Base-by-base conservation (phyloP, 148 eudicot genomes). In the Persicaria maculosa region DNA sequence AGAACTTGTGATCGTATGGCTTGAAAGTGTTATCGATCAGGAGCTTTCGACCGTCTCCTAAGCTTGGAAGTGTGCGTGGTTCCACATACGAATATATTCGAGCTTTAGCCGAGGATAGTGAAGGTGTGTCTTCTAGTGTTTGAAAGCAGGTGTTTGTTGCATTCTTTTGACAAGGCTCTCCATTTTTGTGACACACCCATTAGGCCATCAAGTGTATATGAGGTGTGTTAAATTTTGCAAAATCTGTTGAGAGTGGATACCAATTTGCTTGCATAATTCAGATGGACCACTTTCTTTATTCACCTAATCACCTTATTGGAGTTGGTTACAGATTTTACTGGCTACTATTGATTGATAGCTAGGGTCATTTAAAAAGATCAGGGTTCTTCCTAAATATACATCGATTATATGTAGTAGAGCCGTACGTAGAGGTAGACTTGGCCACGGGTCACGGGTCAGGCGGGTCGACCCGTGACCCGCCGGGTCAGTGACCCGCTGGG, bases 241-340 rank as follows among this genome's bases (percentile, higher is more conserved):
- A 19, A 12, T 4, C 17, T 2, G 19, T 36, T 65, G 14, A 12
- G 70, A 65, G 70, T 65, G 44, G 22, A 36, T 65, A 40, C 70
- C 70, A 65, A 40, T 36, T 65, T 43, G 70, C 19, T 36, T 65
- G 70, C 47, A 65, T 65, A 36, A 65, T 65, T 40, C 70, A 48
- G 9, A 8, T 65, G 70, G 70, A 65, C 46, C 70, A 65, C 70
- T 36, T 5, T 40, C 46, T 65, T 31, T 65, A 11, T 40, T 65
- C 44, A 15, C 70, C 70, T 65, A 36, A n/a, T n/a, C n/a, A n/a
- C n/a, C n/a, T 17, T 40, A 43, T 40, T 2, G 12, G 40, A 54
- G 6, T 20, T 59, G 40, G 65, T 43, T 40, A 65, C 43, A 19
- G 2, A 59, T 22, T 59, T 59, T 25, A 59, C 67, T 22, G 5